Conservation (phyloP, 257 asterid species). For the Primulina eburnea region DNA sequence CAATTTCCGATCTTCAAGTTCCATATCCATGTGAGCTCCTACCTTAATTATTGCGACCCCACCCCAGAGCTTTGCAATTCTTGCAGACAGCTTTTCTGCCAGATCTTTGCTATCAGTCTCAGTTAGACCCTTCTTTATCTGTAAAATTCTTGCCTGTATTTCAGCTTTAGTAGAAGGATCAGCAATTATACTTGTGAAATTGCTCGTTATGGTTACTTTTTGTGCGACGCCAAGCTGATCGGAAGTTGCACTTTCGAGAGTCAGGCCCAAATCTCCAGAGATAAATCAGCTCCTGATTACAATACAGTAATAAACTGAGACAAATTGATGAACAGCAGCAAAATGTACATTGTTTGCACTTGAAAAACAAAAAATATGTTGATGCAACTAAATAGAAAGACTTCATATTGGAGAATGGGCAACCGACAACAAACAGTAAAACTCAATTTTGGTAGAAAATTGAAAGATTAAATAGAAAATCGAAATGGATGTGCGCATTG, state of each 20-base stretch:
- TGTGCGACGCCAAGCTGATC: slow-evolving; percentile 99
- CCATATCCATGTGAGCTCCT: slow-evolving; percentile 93
- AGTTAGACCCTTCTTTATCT: slow-evolving; percentile 84
- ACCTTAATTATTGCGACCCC: slow-evolving; percentile 88
- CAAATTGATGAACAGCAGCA: slow-evolving; percentile 21
- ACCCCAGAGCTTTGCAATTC: slow-evolving; percentile 89
- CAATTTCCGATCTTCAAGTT: slow-evolving; percentile 88
- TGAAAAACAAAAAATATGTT: slow-evolving; percentile 3
- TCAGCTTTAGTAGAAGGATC: slow-evolving; percentile 91
- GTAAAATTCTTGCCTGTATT: slow-evolving; percentile 86
- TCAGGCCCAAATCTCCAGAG: slow-evolving; percentile 80
- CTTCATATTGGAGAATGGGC: background rate
- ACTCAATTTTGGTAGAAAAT: background rate
- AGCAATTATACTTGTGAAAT: slow-evolving; percentile 74
- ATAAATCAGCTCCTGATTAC: slow-evolving; percentile 87
- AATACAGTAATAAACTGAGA: background rate
- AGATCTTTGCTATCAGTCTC: slow-evolving; percentile 68
- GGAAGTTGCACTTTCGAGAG: slow-evolving; percentile 74
- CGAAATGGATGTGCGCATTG: slow-evolving; percentile 2
- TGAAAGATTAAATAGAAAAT: slow-evolving; percentile 7
- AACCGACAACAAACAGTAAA: background rate
- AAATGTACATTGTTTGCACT: background rate
- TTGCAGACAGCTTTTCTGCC: slow-evolving; percentile 67
- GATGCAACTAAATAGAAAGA: background rate
- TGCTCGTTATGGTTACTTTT: slow-evolving; percentile 65